Base-by-base conservation (phyloP, 2,329 filamentous ascomycete genomes). In the Fusarium sp. region DNA sequence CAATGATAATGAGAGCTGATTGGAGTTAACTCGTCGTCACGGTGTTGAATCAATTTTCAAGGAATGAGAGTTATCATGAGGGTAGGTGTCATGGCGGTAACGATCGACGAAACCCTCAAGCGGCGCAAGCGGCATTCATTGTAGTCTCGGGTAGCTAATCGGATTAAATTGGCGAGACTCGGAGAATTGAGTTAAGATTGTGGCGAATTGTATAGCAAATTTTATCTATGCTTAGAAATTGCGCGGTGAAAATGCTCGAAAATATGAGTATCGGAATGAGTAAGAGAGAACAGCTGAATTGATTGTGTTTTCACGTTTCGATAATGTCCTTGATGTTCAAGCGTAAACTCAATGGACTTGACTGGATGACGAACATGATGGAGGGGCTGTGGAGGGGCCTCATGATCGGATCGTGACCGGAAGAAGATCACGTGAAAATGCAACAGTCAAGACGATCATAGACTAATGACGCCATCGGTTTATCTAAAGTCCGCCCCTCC, bases 1-100 rank as follows among this genome's bases (percentile, higher is more conserved):
- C n/a, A 21, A 57, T 44, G 36, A 43, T 12, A 43, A 44, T n/a
- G 34, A 36, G 17, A 17, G 17, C 7, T n/a, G 12, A 24, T 40
- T 30, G 40, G 55, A 26, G 21, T 51, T 6, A 30, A 19, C 26
- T 20, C 26, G 36, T 61, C 24, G 50, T 48, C 20, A 52, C 44
- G 36, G 20, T 49, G 39, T 36, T 58, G 53, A 12, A 39, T 47
- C 49, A 39, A 62, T 53, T 68, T 68, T 75, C 58, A 55, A 62
- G 74, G 56, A 59, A 76, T 75, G 72, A 77, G 75, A 74, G 70
- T 75, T 73, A 76, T 80, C 79, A 77, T 76, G 76, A 83, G 85
- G 82, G 83, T 83, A 84, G 83, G 83, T 83, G 80, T 85, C 86
- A 87, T 87, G 77, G 80, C 17, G 46, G 28, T 46, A 76, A 76